phyloP scores from a whole-genome alignment of 345 rosid genomes.

The Atalantia buxifolia region DNA sequence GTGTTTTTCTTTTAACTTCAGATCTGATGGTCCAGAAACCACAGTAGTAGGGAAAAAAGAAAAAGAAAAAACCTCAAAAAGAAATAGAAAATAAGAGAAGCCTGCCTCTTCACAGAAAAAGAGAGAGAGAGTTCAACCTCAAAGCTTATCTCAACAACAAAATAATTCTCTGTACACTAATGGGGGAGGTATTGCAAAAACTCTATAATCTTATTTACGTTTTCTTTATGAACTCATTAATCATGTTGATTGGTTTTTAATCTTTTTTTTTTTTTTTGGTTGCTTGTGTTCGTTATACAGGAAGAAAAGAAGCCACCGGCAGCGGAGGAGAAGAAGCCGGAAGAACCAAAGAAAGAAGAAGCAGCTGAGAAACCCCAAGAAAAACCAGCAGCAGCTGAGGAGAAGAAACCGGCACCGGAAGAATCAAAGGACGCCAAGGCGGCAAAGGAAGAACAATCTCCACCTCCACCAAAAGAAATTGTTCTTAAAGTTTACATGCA shows the following conservation, averaged over 20 bases:
- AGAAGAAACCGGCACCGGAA: slow-evolving; percentile 27
- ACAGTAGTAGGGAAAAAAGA: background rate
- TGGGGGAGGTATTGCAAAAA: slow-evolving; percentile 58
- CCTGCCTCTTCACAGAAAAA: background rate
- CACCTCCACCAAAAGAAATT: slow-evolving; percentile 74
- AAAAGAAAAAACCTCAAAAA: background rate
- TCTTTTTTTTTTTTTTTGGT: background rate
- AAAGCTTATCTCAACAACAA: slow-evolving; percentile 10
- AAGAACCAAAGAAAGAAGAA: slow-evolving; percentile 33
- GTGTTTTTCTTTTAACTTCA: background rate
- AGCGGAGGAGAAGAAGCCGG: slow-evolving; percentile 42
- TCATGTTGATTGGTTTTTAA: background rate
- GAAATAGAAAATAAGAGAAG: background rate
- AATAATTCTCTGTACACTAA: slow-evolving; percentile 18
- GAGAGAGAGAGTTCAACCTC: background rate
- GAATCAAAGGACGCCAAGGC: slow-evolving; percentile 33
- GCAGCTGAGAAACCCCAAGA: slow-evolving; percentile 22
- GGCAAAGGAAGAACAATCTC: slow-evolving; percentile 37
- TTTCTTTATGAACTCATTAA: background rate
- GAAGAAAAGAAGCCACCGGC: slow-evolving; percentile 56
- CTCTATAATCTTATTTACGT: background rate
- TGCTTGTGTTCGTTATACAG: slow-evolving; percentile 22
- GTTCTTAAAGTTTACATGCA: slow-evolving; percentile 86
- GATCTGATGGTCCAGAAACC: slow-evolving; percentile 30
- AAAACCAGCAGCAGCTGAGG: slow-evolving; percentile 35